phyloP scores from a whole-genome alignment of 1,139 yeast species.

The Kodamaea sp. region DNA sequence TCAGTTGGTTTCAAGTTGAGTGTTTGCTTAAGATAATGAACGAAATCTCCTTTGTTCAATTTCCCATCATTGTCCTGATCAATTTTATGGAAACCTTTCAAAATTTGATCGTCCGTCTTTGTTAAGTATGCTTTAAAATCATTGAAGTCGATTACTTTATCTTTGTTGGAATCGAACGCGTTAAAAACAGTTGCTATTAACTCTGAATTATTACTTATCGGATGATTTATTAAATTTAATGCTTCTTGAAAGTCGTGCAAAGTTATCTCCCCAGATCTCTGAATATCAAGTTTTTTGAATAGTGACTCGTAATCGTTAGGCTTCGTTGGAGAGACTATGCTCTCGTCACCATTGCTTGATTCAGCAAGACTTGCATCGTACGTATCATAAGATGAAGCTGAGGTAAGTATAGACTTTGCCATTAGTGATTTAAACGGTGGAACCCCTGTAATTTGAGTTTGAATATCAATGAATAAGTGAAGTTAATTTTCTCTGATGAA shows the following conservation, averaged over 20 bases:
- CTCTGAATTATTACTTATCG: slow-evolving; percentile 64
- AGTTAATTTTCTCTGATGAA: not conserved
- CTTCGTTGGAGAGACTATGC: slow-evolving; percentile 11
- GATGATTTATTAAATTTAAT: slow-evolving; percentile 56
- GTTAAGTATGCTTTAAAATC: slow-evolving; percentile 64
- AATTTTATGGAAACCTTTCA: slow-evolving; percentile 64
- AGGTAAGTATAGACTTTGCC: slow-evolving; percentile 11
- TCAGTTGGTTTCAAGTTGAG: slow-evolving; percentile 57
- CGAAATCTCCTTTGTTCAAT: slow-evolving; percentile 66
- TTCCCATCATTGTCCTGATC: slow-evolving; percentile 80
- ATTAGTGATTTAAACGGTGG: not conserved
- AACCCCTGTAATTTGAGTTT: not conserved
- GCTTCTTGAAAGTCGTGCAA: slow-evolving; percentile 57
- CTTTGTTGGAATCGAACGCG: slow-evolving; percentile 59
- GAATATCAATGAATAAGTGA: not conserved
- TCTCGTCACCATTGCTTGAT: not conserved
- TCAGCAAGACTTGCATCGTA: slow-evolving; percentile 1
- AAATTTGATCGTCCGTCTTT: slow-evolving; percentile 69
- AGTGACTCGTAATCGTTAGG: slow-evolving; percentile 23
- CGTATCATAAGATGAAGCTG: slow-evolving; percentile 12
- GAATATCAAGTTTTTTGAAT: slow-evolving; percentile 53
- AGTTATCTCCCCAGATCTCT: slow-evolving; percentile 57
- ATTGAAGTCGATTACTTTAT: slow-evolving; percentile 55
- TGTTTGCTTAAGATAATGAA: slow-evolving; percentile 55
- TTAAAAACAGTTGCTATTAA: slow-evolving; percentile 57